A percentile compares a stretch with the other conserved stretches of the same genome.
Conservation (phyloP, 2,329 filamentous ascomycete species). For the Ramularia endophylla region DNA sequence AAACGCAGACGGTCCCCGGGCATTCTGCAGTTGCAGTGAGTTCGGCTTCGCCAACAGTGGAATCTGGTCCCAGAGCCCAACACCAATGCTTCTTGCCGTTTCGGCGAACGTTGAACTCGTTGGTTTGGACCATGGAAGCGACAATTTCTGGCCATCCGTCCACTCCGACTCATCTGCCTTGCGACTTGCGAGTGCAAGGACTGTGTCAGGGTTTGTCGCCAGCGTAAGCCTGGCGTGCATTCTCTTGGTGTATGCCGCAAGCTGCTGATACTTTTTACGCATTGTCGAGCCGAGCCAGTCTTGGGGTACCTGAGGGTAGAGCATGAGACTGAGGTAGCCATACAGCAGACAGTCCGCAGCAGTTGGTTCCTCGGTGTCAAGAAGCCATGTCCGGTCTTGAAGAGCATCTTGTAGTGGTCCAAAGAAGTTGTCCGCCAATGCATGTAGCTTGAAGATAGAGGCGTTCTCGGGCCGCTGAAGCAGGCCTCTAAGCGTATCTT, state of each 20-base stretch:
- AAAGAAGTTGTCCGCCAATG: conserved; percentile 64
- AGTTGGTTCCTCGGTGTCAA: conserved; percentile 48
- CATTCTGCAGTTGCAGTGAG: conserved; percentile 12
- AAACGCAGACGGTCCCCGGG: conserved; percentile 12
- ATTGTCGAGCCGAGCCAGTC: conserved; percentile 57
- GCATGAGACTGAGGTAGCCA: conserved; percentile 72
- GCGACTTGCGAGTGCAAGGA: conserved; percentile 14
- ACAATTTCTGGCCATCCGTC: conserved; percentile 7
- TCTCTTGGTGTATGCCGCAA: conserved; percentile 35
- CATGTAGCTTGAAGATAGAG: conserved; percentile 69
- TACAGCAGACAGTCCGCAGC: conserved; percentile 73
- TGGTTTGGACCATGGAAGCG: conserved; percentile 23
- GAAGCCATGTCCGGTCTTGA: conserved; percentile 49
- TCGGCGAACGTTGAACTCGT: conserved; percentile 6
- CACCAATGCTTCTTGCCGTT: conserved; percentile 8
- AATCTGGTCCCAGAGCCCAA: conserved; percentile 18
- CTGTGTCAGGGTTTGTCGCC: conserved; percentile 20
- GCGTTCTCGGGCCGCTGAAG: conserved; percentile 63
- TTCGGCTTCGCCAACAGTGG: conserved; percentile 15
- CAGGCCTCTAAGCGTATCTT: conserved; percentile 54
- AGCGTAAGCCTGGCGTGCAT: conserved; percentile 25
- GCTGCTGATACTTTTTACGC: conserved; percentile 39
- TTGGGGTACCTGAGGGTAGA: conserved; percentile 55
- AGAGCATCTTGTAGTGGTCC: conserved; percentile 62
- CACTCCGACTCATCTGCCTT: conserved; percentile 5